phyloP scores from a whole-genome alignment of 1,284 basidiomycete genomes.

The Dichomitus squalens region DNA sequence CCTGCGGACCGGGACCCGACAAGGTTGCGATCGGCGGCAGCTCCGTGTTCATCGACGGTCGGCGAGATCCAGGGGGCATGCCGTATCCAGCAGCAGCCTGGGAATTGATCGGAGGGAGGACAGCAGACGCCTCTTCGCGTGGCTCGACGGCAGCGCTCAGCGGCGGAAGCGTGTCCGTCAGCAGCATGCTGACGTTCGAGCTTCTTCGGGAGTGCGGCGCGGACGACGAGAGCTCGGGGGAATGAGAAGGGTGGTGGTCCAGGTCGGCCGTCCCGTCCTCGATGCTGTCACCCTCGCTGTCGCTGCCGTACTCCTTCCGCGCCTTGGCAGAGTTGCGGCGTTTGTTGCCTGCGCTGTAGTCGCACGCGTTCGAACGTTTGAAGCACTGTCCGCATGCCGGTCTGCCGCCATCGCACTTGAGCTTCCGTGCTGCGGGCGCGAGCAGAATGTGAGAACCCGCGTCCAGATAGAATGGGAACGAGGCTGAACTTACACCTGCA shows the following conservation, averaged over 20 bases:
- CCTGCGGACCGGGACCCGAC: constrained; percentile 33
- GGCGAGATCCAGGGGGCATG: constrained; percentile 14
- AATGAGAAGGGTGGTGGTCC: constrained; percentile 56
- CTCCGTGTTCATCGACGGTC: constrained; percentile 42
- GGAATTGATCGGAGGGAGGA: constrained; percentile 32
- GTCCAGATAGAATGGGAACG: constrained; percentile 3
- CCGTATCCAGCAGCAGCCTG: constrained; percentile 12
- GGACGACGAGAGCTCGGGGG: constrained; percentile 57
- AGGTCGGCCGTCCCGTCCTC: constrained; percentile 41
- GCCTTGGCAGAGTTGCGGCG: constrained; percentile 59
- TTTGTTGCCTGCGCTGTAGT: constrained; percentile 77
- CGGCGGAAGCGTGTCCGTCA: constrained; percentile 36
- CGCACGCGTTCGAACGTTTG: constrained; percentile 74
- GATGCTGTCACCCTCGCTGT: constrained; percentile 62
- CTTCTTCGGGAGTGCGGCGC: constrained; percentile 60
- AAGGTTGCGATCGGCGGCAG: constrained; percentile 72
- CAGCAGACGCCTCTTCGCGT: constrained; percentile 26
- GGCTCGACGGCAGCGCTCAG: constrained; percentile 29
- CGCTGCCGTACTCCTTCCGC: constrained; percentile 59
- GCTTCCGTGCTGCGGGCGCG: constrained; percentile 62
- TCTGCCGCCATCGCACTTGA: constrained; percentile 81
- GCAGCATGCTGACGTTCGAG: constrained; percentile 50
- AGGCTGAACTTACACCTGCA: constrained; percentile 67
- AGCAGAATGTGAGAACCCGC: constrained; percentile 20
- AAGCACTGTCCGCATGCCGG: constrained; percentile 78